Conservation (phyloP, 495 filamentous ascomycete genomes). For the Cercophora samala region DNA sequence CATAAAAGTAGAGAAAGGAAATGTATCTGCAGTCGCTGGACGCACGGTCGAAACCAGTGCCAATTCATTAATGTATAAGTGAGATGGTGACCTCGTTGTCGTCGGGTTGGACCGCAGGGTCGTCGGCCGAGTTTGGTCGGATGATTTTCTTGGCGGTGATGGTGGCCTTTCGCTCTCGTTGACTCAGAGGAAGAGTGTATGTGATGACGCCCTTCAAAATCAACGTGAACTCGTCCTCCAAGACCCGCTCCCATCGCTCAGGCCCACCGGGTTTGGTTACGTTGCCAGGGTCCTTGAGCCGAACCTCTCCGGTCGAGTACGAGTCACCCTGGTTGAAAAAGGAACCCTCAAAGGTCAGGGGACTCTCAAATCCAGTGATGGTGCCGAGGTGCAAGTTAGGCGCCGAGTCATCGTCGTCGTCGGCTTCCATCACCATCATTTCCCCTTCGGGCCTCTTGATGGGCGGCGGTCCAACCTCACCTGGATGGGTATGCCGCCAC, state of each 20-base stretch:
- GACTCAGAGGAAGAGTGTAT: conserved; percentile 82
- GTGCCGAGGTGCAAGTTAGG: conserved; percentile 88
- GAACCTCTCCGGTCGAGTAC: conserved; percentile 74
- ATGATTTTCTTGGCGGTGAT: conserved; percentile 51
- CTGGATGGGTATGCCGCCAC: conserved; percentile 59
- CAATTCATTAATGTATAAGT: conserved; percentile 2
- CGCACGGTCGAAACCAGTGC: background rate
- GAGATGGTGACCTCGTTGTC: conserved; percentile 6
- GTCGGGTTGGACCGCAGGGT: conserved; percentile 27
- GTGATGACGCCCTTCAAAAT: conserved; percentile 85
- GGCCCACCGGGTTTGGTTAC: conserved; percentile 73
- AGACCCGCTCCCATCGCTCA: conserved; percentile 85
- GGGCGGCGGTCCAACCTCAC: conserved; percentile 35
- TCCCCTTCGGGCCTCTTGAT: conserved; percentile 9
- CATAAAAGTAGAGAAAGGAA: conserved; percentile 7
- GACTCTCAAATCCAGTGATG: conserved; percentile 81
- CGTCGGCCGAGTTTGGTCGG: conserved; percentile 49
- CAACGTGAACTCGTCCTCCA: conserved; percentile 87
- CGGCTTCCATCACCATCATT: conserved; percentile 37
- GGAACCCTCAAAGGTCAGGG: conserved; percentile 81
- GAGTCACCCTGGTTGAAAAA: conserved; percentile 67
- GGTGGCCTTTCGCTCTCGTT: conserved; percentile 54
- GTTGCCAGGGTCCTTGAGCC: conserved; percentile 80
- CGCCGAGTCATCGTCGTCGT: conserved; percentile 68
- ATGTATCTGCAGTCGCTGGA: conserved; percentile 5